These are phyloP conservation scores for Thielaviopsis euricoi DNA, from an alignment of 2,329 filamentous ascomycete genomes.

Conservation along the genomic window DNA sequence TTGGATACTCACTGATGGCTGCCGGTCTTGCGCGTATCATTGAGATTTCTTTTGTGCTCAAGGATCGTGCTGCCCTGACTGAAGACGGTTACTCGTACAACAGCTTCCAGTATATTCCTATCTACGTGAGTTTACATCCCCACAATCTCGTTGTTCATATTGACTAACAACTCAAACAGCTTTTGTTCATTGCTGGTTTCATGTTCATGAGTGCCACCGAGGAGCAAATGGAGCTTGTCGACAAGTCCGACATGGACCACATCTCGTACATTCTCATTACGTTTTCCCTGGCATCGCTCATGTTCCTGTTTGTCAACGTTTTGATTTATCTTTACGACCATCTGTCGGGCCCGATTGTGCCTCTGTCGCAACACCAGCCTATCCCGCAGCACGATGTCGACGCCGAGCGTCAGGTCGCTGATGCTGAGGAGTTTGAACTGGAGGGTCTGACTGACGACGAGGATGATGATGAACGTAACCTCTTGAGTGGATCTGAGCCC, in stretches of 20 bases:
- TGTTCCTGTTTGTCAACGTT: slow-evolving; percentile 84
- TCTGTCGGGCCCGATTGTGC: slow-evolving; percentile 21
- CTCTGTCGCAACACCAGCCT: not conserved
- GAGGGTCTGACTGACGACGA: slow-evolving; percentile 82
- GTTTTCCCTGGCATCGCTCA: slow-evolving; percentile 74
- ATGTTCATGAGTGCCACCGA: slow-evolving; percentile 96
- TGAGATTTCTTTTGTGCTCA: slow-evolving; percentile 77
- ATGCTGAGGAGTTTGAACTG: slow-evolving; percentile 87
- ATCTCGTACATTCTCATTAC: slow-evolving; percentile 86
- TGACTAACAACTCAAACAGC: slow-evolving; percentile 28
- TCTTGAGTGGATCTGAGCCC: not conserved
- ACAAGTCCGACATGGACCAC: slow-evolving; percentile 61
- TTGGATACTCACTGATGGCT: slow-evolving; percentile 91
- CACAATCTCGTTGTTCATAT: slow-evolving; percentile 2
- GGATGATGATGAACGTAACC: slow-evolving; percentile 43
- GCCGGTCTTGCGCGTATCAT: slow-evolving; percentile 72
- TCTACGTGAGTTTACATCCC: slow-evolving; percentile 29
- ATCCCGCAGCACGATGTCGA: slow-evolving; percentile 16
- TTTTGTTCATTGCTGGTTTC: slow-evolving; percentile 83
- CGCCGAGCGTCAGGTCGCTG: slow-evolving; percentile 45
- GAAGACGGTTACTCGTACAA: slow-evolving; percentile 54
- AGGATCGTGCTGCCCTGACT: slow-evolving; percentile 48
- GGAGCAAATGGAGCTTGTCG: slow-evolving; percentile 76
- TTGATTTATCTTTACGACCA: slow-evolving; percentile 73
- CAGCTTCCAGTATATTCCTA: slow-evolving; percentile 37